A percentile compares a stretch with the other conserved stretches of the same genome.
Evolutionary conservation across 2,329 filamentous ascomycete species (phyloP).

Genomic region (Microdochium paspali): DNA sequence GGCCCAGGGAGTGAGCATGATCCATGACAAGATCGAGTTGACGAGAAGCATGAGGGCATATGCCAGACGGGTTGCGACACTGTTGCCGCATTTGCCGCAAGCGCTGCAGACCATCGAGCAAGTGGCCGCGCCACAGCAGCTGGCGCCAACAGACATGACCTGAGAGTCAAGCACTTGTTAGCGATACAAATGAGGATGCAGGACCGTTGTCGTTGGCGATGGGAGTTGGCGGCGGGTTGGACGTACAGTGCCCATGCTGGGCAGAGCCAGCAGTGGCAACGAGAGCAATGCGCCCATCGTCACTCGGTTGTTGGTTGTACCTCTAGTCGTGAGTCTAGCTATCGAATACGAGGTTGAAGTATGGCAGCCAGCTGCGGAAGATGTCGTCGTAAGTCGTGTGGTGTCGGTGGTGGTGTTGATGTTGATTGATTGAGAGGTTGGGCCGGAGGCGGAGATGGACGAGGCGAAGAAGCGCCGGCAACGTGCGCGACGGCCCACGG

Average conservation of each 20-base stretch:
- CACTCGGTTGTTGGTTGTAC: too few relatives aligned
- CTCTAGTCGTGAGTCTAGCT: too few relatives aligned
- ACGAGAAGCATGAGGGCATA: constrained; percentile 90
- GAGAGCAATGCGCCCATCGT: constrained; percentile 87
- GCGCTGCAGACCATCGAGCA: constrained; percentile 93
- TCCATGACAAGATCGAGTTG: constrained; percentile 96
- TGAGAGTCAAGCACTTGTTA: constrained; percentile 22
- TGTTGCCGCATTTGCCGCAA: constrained; percentile 95
- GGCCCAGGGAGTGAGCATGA: constrained; percentile 98
- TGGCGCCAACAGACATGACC: constrained; percentile 71
- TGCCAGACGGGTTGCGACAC: constrained; percentile 92
- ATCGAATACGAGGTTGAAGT: too few relatives aligned
- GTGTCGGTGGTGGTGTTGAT: neutral
- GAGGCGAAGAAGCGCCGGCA: too few relatives aligned
- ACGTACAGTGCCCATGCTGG: constrained; percentile 76
- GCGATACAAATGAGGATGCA: neutral
- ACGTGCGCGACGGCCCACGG: too few relatives aligned
- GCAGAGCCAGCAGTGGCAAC: constrained; percentile 78
- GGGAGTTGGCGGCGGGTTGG: constrained; percentile 1
- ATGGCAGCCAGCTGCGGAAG: too few relatives aligned
- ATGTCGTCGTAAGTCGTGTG: neutral
- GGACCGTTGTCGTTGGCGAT: too few relatives aligned
- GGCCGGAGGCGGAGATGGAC: neutral
- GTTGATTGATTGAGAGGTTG: constrained; percentile 1
- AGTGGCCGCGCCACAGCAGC: constrained; percentile 93